Percentiles rank a stretch among this genome's conserved stretches.
Conservation (phyloP, 495 filamentous ascomycete genomes). For the Hyphodiscus hymeniophilus region DNA sequence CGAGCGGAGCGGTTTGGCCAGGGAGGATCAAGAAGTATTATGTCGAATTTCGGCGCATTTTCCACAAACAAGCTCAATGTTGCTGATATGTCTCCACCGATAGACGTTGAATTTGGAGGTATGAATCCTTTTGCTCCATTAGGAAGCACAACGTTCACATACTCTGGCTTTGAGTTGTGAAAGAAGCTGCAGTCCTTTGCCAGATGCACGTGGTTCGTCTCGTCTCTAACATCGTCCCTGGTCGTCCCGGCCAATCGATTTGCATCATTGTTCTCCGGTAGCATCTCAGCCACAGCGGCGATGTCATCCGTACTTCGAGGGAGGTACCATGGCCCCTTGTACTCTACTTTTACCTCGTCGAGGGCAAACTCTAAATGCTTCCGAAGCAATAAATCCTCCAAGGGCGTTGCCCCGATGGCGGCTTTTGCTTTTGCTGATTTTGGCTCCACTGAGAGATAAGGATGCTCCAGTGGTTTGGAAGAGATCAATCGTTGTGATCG, state of each 20-base stretch:
- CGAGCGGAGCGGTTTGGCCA: slow-evolving; percentile 88
- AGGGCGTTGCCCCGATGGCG: not conserved
- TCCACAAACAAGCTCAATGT: slow-evolving; percentile 25
- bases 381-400: slow-evolving; percentile 16
- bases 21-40: slow-evolving; percentile 84
- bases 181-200: too few species aligned
- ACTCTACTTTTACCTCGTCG: slow-evolving; percentile 23
- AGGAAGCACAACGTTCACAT: too few species aligned
- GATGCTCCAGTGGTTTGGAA: slow-evolving; percentile 7
- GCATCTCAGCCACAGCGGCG: too few species aligned
- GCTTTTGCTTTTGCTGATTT: slow-evolving; percentile 20
- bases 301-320: slow-evolving; percentile 23
- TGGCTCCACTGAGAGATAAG: slow-evolving; percentile 19
- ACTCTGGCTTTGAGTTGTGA: not conserved
- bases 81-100: slow-evolving; percentile 34
- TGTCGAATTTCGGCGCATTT: slow-evolving; percentile 50
- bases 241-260: too few species aligned
- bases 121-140: too few species aligned
- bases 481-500: slow-evolving; percentile 4
- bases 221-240: too few species aligned
- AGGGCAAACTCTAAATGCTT: slow-evolving; percentile 27
- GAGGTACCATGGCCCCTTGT: slow-evolving; percentile 38
- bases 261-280: too few species aligned
- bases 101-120: slow-evolving; percentile 23
- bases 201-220: too few species aligned